Base-by-base conservation (phyloP, 1,284 basidiomycete genomes). In the Cryptococcus sp. region DNA sequence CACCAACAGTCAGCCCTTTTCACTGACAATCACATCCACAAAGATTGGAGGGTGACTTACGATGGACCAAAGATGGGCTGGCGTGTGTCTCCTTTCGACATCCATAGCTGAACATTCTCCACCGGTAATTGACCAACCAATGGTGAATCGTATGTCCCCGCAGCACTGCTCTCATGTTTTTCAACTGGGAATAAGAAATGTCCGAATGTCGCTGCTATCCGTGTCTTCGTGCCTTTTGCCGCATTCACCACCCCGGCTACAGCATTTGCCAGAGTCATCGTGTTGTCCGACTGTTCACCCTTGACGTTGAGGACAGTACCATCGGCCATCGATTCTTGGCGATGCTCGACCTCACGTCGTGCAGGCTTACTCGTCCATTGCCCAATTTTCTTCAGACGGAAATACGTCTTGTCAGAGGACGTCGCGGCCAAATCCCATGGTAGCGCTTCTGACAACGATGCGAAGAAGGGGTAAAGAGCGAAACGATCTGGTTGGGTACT, bases 281-380 rank as follows among this genome's bases (percentile, higher is more conserved):
- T 19, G 41, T 11, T n/a, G 22, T 22, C 4, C n/a, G 41, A 44
- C 41, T 5, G n/a, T n/a, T 6, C 41, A 6, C 39, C 8, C 10
- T 19, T 26, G 37, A 46, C 17, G 17, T n/a, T 7, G 29, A 22
- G 16, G 19, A 50, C 38, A 10, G 16, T 23, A 8, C 44, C 46
- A 3, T 52, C 17, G 13, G 50, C 25, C 8, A 61, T 37, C 16
- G 55, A 41, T 38, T 62, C 60, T 26, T 47, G 23, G 23, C 44
- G 44, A 5, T 62, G 60, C n/a, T 58, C 60, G 11, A 58, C 26
- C 22, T 55, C 57, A 6, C 57, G 40, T 26, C 46, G 26, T 7
- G 50, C 54, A 19, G 60, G 60, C 38, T 55, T 62, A 17, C 23
- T 50, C 17, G 39, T 47, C 61, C 64, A 66, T 19, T 55, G 34